These are phyloP conservation scores for Stentor roeselii DNA, from an alignment of 73 alveolate genomes.

Conservation along the genomic window DNA sequence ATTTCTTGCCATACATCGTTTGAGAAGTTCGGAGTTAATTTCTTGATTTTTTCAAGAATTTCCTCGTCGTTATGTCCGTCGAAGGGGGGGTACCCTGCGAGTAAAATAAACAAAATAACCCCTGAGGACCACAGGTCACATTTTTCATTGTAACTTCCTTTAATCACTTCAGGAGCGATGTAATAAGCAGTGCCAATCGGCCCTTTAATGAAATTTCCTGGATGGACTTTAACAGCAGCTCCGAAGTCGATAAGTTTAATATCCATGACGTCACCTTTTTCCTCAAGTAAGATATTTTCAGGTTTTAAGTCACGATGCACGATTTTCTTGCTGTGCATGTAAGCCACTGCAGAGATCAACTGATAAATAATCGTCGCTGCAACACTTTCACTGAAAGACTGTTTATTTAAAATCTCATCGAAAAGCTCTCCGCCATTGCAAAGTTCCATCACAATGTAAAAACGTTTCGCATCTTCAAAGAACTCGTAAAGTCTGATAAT, in stretches of 20 bases:
- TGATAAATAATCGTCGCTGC: constrained; percentile 30
- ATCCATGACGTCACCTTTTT: constrained; percentile 46
- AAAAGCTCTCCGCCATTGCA: constrained; percentile 39
- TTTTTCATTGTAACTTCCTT: constrained; percentile 33
- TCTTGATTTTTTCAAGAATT: constrained; percentile 49
- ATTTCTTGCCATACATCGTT: constrained; percentile 56
- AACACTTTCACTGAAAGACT: constrained; percentile 23
- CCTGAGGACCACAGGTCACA: constrained; percentile 56
- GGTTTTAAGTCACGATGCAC: constrained; percentile 59
- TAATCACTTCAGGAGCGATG: constrained; percentile 51
- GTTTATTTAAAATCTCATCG: not conserved
- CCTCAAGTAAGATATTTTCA: constrained; percentile 52
- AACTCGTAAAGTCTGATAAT: constrained; percentile 32
- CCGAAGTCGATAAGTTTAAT: constrained; percentile 30
- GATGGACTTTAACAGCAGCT: constrained; percentile 16
- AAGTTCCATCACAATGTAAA: constrained; percentile 30
- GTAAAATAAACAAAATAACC: constrained; percentile 47
- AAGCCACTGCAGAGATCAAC: constrained; percentile 31
- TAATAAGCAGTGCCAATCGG: constrained; percentile 49
- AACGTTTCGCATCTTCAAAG: constrained; percentile 35
- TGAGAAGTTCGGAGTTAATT: constrained; percentile 35
- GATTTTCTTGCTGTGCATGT: constrained; percentile 43
- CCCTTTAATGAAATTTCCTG: constrained; percentile 31
- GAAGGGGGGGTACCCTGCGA: constrained; percentile 80
- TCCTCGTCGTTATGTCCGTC: constrained; percentile 78